A percentile compares a stretch with the other conserved stretches of the same genome.
Conservation (phyloP, 1,284 basidiomycete species). For the Cryptococcus sp. region DNA sequence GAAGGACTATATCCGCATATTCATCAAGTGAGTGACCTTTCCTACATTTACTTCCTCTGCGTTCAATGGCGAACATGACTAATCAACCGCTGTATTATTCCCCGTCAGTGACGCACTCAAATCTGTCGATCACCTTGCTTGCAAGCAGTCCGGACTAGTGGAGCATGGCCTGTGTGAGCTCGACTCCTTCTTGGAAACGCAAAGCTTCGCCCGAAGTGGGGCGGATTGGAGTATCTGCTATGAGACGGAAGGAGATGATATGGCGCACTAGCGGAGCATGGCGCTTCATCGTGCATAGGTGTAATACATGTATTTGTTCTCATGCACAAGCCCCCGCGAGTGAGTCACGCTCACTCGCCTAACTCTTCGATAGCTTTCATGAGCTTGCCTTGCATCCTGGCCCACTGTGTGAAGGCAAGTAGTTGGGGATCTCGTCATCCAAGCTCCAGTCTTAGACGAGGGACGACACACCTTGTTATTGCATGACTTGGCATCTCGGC, state of each 20-base stretch:
- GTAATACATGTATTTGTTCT: too few relatives aligned
- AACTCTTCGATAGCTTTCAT: slow-evolving; percentile 25
- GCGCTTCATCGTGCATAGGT: neutral
- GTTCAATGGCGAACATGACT: neutral
- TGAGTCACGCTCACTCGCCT: slow-evolving; percentile 19
- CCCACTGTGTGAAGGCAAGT: slow-evolving; percentile 20
- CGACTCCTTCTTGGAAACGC: slow-evolving; percentile 68
- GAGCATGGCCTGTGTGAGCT: slow-evolving; percentile 65
- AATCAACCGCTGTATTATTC: neutral
- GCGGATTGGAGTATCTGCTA: slow-evolving; percentile 56
- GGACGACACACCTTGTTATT: slow-evolving; percentile 29
- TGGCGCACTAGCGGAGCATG: neutral
- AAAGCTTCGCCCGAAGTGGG: slow-evolving; percentile 64
- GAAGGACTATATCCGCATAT: slow-evolving; percentile 42
- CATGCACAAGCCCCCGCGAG: too few relatives aligned
- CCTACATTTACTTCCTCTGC: neutral
- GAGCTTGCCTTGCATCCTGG: slow-evolving; percentile 34
- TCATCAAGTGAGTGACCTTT: slow-evolving; percentile 45
- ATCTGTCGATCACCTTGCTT: slow-evolving; percentile 51
- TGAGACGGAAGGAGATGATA: neutral
- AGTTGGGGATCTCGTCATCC: neutral
- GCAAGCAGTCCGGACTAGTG: slow-evolving; percentile 63
- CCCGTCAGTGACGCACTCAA: slow-evolving; percentile 28
- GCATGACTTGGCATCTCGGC: slow-evolving; percentile 32
- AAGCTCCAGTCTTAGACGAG: neutral